Percentiles rank a stretch among this genome's conserved stretches.
Evolutionary conservation across 768 basidiomycete genomes (phyloP).

Genomic region (Leccinum obscurum): DNA sequence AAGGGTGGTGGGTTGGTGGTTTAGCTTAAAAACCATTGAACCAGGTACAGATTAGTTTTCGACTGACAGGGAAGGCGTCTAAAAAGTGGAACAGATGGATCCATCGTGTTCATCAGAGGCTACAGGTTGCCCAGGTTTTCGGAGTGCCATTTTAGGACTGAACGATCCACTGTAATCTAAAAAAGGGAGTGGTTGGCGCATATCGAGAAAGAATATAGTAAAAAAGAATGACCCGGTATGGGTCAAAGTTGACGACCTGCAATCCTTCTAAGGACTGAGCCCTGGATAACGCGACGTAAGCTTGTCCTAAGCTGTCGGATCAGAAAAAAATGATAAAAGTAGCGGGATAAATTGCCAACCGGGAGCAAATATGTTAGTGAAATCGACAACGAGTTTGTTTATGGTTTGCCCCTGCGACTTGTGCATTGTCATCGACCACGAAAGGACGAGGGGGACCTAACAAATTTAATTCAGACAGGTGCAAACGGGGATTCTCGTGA

Average conservation of each 20-base stretch:
- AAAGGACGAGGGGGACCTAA: background rate
- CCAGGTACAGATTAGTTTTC: too few relatives aligned
- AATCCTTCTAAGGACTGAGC: background rate
- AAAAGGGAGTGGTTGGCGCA: too few relatives aligned
- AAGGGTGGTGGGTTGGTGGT: too few relatives aligned
- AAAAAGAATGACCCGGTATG: background rate
- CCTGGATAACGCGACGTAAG: background rate
- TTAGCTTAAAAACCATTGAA: too few relatives aligned
- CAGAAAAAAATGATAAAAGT: background rate
- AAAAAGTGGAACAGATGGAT: too few relatives aligned
- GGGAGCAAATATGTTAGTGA: background rate
- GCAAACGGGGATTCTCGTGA: background rate
- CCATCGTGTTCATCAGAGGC: too few relatives aligned
- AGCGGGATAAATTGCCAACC: background rate
- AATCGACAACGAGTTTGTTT: background rate
- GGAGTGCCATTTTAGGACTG: too few relatives aligned
- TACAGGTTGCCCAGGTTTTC: too few relatives aligned
- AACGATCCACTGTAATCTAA: too few relatives aligned
- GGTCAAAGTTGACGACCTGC: background rate
- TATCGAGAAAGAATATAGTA: too few relatives aligned
- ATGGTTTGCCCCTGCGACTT: background rate
- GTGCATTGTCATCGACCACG: background rate
- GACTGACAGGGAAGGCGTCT: too few relatives aligned
- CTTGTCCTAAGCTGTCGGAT: background rate
- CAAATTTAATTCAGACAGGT: background rate